Base-by-base conservation (phyloP, 2,329 filamentous ascomycete species). In the Hymenoscyphus linearis region DNA sequence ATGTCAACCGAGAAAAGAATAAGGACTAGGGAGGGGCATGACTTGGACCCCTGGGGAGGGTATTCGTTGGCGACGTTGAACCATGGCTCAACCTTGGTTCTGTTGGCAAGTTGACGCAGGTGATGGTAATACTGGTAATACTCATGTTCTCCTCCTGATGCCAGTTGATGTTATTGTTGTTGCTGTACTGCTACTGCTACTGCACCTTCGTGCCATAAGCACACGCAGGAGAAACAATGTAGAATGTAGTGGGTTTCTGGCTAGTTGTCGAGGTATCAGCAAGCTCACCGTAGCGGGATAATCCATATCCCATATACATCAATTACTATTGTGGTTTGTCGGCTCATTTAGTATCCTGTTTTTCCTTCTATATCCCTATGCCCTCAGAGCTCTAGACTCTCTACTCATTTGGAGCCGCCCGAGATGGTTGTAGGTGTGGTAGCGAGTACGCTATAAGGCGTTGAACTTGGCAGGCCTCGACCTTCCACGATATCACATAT, bases 31-130 rank as follows among this genome's bases (percentile, higher is more conserved):
- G 25, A 47, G 55, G 37, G 54, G 54, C 10, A 36, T 37, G 16
- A 37, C 26, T 16, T 22, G 50, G 6, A 16, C 22, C 13, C 6
- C 16, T 14, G 27, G 25, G 44, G 57, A 35, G 56, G 60, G 60
- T 55, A 52, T 62, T 62, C 53, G 60, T 58, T 53, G 56, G 25
- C 36, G n/a, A 26, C 57, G 57, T 22, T 22, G 18, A 47, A 47
- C 40, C 40, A 22, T 18, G 40, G 40, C 22, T 47, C n/a, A 47
- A 47, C 40, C 22, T 12, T 10, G 36, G 36, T 40, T 40, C 36
- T 40, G 36, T n/a, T 16, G 36, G 2, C 36, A 40, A 40, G 36
- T 40, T 40, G 36, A 40, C 36, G 36, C 36, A 16, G 36, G 36
- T 44, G 40, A 47, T 22, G 40, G 14, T 47, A n/a, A 47, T 47